Evolutionary conservation across 768 basidiomycete species (phyloP), one percentile per base, ranked within the genome.

Genomic region (Tricholoma matsutake): DNA sequence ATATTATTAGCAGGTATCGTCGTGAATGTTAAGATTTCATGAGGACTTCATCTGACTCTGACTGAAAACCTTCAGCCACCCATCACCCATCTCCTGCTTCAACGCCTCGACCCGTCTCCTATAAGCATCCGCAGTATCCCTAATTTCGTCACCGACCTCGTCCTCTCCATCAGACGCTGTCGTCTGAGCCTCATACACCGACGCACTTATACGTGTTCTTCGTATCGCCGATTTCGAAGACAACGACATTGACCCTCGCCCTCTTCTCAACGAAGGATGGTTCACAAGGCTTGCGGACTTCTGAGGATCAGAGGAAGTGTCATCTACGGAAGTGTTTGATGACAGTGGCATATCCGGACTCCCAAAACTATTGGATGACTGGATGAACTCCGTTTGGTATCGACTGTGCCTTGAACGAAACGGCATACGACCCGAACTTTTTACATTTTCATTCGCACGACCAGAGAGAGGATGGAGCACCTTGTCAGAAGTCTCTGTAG

Each of bases 81-180:
- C 86, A 22, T 95, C 94, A 2, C 94, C 94, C 81, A 95, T 93
- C 68, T 96, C 94, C 61, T 85, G 81, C 72, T 91, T 86, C 71
- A 96, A 67, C 16, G 87, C 87, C 77, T 95, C 94, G 55, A 96
- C 89, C 66, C 81, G 81, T 59, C 84, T 83, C 52, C 94, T 81
- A 71, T 90, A 92, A 47, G 86, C 81, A 60, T 92, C 92, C 25
- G 82, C 89, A 63, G 83, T 80, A 61, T 82, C 71, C 68, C 79
- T 76, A 25, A 69, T 68, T 28, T 67, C 69, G 25, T 65, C 70
- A 54, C 64, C 58, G n/a, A 14, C 56, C 9, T 14, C 13, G 16
- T 71, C 69, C 49, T 65, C 63, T 61, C 67, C 51, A 57, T 70
- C 34, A 49, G 58, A 64, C 25, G 53, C 20, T 29, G 69, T 57